Base-by-base conservation (phyloP, 225 moss, liverwort and hornwort species). In the Lunularia cruciata region DNA sequence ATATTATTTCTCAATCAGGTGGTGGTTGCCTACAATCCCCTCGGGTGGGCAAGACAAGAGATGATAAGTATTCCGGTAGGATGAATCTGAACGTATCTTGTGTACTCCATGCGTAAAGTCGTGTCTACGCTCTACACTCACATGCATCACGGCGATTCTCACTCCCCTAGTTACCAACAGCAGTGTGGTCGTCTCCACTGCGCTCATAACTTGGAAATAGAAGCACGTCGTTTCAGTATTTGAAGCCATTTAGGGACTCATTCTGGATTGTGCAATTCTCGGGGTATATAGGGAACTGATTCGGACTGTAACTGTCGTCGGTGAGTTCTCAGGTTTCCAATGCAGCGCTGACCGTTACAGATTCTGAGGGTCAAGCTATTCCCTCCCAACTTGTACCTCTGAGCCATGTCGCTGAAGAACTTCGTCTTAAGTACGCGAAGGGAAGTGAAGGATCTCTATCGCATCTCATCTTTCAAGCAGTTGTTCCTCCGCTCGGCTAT, bases 401-500 rank as follows among this genome's bases (percentile, higher is more conserved):
- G 53, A 86, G 81, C 57, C 54, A 67, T 31, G 70, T 80, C 56
- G 89, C 87, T 40, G 83, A 74, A 49, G 56, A 61, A 48, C 62
- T 93, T 64, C 85, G 93, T 59, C 76, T 86, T 28, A 79, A 80
- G 69, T 87, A 93, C 62, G 86, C 84, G 33, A 83, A 79, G 11
- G 84, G 84, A 57, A 77, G 85, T 71, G 80, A 73, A 66, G 84
- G 88, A 25, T 75, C 82, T 19, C 73, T 84, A 35, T 90, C 75
- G 47, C 81, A 79, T 47, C 71, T 98, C 47, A 85, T 93, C 6
- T 98, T 98, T 73, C 78, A 77, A 74, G 98, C 88, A 33, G 69
- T 84, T 35, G 89, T 98, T 37, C 98, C 91, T 54, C 86, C 98
- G 40, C 85, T 98, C 40, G 93, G 98, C 53, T 98, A 88, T 68